Percentiles rank a stretch among this genome's conserved stretches.
Evolutionary conservation across 441 rosid species (phyloP).

Genomic region (Sinapis alba): DNA sequence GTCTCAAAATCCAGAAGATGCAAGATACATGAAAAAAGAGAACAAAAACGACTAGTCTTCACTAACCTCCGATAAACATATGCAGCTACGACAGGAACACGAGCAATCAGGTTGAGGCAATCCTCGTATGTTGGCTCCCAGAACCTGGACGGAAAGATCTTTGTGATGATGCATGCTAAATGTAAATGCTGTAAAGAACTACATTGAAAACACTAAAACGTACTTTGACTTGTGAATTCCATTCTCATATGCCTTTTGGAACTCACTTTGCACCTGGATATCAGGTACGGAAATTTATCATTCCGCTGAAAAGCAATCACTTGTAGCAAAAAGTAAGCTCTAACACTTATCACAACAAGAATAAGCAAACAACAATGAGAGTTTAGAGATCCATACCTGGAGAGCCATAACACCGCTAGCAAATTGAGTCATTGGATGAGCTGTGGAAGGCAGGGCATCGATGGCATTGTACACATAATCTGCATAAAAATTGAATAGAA

Average conservation of each 20-base stretch:
- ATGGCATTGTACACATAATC: conserved; percentile 85
- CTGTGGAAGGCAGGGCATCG: conserved; percentile 78
- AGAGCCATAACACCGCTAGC: conserved; percentile 96
- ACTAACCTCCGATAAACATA: conserved; percentile 89
- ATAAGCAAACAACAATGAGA: conserved; percentile 6
- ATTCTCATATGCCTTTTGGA: conserved; percentile 89
- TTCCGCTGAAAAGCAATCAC: conserved; percentile 2
- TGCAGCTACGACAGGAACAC: conserved; percentile 81
- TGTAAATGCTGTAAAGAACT: conserved; percentile 22
- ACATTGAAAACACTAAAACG: conserved; percentile 31
- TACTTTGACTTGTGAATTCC: conserved; percentile 93
- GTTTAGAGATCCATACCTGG: conserved; percentile 56
- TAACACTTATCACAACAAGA: conserved; percentile 9
- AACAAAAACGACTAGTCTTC: conserved; percentile 10
- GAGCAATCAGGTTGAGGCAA: conserved; percentile 89
- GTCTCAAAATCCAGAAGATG: conserved; percentile 16
- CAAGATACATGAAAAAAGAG: background rate
- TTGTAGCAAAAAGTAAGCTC: background rate
- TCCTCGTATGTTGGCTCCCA: conserved; percentile 98
- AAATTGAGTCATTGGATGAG: conserved; percentile 99
- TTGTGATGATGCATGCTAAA: conserved; percentile 25
- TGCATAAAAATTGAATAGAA: conserved; percentile 33
- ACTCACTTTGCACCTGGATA: conserved; percentile 93
- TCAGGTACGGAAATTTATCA: conserved; percentile 21
- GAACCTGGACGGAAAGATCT: conserved; percentile 53